Evolutionary conservation across 1,284 basidiomycete genomes (phyloP).

Genomic region (Rhodotorula sp.): DNA sequence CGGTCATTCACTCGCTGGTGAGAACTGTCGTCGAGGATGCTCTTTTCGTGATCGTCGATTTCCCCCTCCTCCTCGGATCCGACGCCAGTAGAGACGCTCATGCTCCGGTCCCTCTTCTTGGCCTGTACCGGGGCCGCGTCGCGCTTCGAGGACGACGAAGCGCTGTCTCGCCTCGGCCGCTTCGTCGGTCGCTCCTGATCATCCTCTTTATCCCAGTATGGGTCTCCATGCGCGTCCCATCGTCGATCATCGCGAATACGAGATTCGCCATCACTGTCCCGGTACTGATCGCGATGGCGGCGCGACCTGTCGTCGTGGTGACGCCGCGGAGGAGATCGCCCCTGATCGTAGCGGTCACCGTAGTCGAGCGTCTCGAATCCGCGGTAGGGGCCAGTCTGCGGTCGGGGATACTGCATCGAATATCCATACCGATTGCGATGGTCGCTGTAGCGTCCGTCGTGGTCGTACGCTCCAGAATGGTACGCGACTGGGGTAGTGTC

Average conservation of each 20-base stretch:
- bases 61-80: neutral
- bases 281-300: too few species aligned
- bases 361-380: too few species aligned
- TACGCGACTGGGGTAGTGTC: too few species aligned
- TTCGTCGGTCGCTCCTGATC: neutral
- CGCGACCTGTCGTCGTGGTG: too few species aligned
- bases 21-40: neutral
- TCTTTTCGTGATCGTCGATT: neutral
- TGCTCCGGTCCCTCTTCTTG: neutral
- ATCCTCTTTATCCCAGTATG: neutral
- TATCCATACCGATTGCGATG: too few species aligned
- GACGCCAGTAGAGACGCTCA: neutral
- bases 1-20: neutral
- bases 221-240: neutral
- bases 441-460: too few species aligned
- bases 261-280: too few species aligned
- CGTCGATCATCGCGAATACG: neutral
- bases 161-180: neutral
- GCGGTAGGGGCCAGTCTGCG: too few species aligned
- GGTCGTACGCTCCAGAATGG: too few species aligned
- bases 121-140: neutral
- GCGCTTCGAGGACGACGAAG: neutral
- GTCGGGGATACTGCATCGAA: too few species aligned
- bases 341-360: too few species aligned
- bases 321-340: too few species aligned